phyloP scores from a whole-genome alignment of 108 stramenopile species.

The Cyclotella sp. region DNA sequence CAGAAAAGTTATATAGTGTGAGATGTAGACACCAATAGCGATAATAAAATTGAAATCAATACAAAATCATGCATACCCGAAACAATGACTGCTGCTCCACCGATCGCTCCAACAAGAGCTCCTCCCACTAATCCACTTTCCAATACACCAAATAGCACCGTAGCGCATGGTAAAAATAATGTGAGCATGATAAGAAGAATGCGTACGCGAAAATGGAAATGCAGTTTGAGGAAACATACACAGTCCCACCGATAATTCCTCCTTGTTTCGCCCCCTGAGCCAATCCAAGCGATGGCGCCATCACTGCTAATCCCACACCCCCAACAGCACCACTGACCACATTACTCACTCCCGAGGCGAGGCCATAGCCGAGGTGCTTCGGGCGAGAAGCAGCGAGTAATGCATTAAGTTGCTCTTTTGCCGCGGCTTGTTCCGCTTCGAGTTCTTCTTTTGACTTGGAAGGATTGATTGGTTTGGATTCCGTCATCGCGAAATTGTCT shows the following conservation, averaged over 20 bases:
- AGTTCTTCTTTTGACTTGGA: conserved; percentile 43
- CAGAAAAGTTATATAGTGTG: not conserved
- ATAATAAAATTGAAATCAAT: not conserved
- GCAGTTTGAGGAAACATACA: conserved; percentile 32
- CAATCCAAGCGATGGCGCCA: conserved; percentile 53
- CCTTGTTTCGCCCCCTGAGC: conserved; percentile 32
- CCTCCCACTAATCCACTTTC: conserved; percentile 53
- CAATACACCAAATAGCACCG: not conserved
- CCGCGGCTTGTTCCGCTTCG: conserved; percentile 51
- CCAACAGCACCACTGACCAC: conserved; percentile 75
- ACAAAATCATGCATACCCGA: conserved; percentile 35
- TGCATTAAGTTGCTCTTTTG: conserved; percentile 47
- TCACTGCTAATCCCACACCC: conserved; percentile 69
- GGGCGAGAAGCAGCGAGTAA: conserved; percentile 43
- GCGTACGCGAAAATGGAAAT: no score
- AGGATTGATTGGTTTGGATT: conserved; percentile 21
- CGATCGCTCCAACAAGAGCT: conserved; percentile 60
- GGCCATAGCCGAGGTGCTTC: conserved; percentile 43
- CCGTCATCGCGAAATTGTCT: conserved; percentile 3
- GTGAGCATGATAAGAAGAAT: not conserved
- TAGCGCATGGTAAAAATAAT: no score
- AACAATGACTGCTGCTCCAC: conserved; percentile 54
- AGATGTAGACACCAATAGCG: not conserved
- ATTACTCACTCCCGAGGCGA: conserved; percentile 61
- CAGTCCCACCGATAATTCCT: conserved; percentile 44